Evolutionary conservation across 345 rosid species (phyloP).

Genomic region (Lumnitzera littorea): DNA sequence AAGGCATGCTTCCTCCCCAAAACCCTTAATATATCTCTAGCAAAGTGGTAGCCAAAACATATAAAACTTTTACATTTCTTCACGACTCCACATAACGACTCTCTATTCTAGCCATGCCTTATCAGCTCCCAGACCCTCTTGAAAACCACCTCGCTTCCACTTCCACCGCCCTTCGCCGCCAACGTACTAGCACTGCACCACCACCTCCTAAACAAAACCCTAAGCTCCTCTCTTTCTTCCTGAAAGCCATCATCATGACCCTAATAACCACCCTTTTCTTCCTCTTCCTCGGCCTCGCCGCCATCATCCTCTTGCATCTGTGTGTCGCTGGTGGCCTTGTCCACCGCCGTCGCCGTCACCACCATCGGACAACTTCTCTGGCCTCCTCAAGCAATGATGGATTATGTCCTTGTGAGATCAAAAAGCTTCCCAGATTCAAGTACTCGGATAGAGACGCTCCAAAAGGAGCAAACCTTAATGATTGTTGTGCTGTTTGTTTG

Average conservation of each 20-base stretch:
- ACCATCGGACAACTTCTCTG: not conserved
- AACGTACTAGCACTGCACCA: conserved; percentile 13
- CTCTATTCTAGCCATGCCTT: conserved; percentile 7
- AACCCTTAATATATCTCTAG: no score
- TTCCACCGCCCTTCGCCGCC: conserved; percentile 2
- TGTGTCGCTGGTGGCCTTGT: conserved; percentile 48
- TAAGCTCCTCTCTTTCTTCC: conserved; percentile 46
- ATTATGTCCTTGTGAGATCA: conserved; percentile 39
- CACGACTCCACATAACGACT: not conserved
- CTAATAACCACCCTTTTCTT: conserved; percentile 53
- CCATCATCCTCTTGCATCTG: conserved; percentile 33
- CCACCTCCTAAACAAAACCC: conserved; percentile 36
- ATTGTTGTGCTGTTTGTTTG: conserved; percentile 69
- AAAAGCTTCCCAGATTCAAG: conserved; percentile 57
- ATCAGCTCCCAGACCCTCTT: conserved; percentile 7
- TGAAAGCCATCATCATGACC: conserved; percentile 63
- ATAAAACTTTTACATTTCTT: no score
- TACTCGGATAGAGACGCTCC: conserved; percentile 14
- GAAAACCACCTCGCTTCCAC: conserved; percentile 11
- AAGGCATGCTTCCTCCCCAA: no score
- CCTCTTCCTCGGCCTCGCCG: conserved; percentile 34
- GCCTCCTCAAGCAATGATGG: conserved; percentile 22
- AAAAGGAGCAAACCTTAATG: conserved; percentile 8
- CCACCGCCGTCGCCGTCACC: conserved; percentile 38
- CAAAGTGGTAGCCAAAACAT: no score